These are phyloP conservation scores for Solanum boliviense DNA, from an alignment of 257 asterid genomes.

Conservation along the genomic window DNA sequence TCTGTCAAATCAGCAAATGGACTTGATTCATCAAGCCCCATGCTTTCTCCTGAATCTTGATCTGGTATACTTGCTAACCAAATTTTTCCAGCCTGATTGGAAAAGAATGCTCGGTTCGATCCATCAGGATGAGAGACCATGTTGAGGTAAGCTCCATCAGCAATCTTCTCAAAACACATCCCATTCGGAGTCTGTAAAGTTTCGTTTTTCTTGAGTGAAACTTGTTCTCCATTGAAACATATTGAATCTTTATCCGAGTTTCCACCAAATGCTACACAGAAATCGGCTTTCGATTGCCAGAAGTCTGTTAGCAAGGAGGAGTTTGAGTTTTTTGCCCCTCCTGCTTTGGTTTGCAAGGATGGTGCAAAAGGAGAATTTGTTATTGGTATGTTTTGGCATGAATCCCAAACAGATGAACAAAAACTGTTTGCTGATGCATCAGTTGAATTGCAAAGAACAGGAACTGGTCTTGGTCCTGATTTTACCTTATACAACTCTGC, in stretches of 20 bases:
- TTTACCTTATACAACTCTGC: slow-evolving; percentile 50
- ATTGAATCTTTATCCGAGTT: slow-evolving; percentile 17
- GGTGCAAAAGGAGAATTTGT: slow-evolving; percentile 78
- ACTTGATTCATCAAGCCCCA: slow-evolving; percentile 59
- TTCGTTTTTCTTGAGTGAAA: slow-evolving; percentile 35
- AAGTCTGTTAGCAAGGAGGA: slow-evolving; percentile 49
- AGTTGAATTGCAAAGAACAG: slow-evolving; percentile 65
- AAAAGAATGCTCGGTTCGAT: slow-evolving; percentile 72
- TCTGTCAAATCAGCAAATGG: slow-evolving; percentile 84
- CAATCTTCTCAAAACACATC: slow-evolving; percentile 73
- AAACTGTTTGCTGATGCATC: slow-evolving; percentile 26
- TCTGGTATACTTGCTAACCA: slow-evolving; percentile 83
- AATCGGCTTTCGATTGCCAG: slow-evolving; percentile 69
- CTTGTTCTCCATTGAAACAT: slow-evolving; percentile 57
- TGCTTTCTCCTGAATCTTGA: slow-evolving; percentile 58
- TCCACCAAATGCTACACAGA: slow-evolving; percentile 69
- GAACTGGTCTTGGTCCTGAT: slow-evolving; percentile 40
- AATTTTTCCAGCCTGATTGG: slow-evolving; percentile 61
- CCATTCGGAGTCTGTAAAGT: slow-evolving; percentile 41
- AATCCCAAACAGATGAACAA: slow-evolving; percentile 69
- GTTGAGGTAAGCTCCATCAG: slow-evolving; percentile 58
- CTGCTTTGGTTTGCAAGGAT: slow-evolving; percentile 48
- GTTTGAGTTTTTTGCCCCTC: slow-evolving; percentile 33
- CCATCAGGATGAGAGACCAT: slow-evolving; percentile 95
- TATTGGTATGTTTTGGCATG: slow-evolving; percentile 49